Evolutionary conservation across 176 grass and related monocot species (phyloP), one percentile per base, ranked within the genome.

Genomic region (Aechmea fasciata): DNA sequence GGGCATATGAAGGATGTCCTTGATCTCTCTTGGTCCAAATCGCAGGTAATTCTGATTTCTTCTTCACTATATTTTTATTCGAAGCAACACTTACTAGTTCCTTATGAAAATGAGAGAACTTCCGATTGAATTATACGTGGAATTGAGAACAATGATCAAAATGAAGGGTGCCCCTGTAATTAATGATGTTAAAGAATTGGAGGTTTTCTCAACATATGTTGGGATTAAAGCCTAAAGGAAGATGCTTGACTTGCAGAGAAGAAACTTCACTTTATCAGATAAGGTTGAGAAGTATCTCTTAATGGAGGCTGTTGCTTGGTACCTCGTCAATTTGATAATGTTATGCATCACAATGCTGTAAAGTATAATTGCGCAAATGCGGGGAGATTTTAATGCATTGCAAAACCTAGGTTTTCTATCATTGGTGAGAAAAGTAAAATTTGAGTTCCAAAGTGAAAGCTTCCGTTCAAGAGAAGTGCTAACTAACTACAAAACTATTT

Each of bases 21-120:
- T 28, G 94, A 99, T 75, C 94, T 99, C 64, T 90, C 87, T 47
- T 99, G 94, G 94, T 99, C 94, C 57, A 92, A 93, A 77, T 93
- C 87, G 61, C 84, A 88, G 89, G 94, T 99, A 85, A 69, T 75
- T 52, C 14, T 52, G 3, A n/a, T 55, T 50, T 53, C 29, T 51
- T 79, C 10, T 71, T 52, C 63, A 28, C 1, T 52, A 8, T 69
- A 77, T 20, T 57, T 69, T 41, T 53, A 48, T 51, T 14, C 11
- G 66, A 68, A 22, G 15, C 18, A 20, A 59, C 10, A 19, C 13
- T 59, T 8, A 2, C 20, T 5, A 3, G 20, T 59, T n/a, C 6
- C 9, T 17, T 18, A 19, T 59, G 55, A 14, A 61, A 59, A 19
- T 20, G 55, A 61, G 0, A 61, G 17, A 18, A 61, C 55, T 10